These are phyloP conservation scores for Capronia americana DNA, from an alignment of 2,329 filamentous ascomycete genomes.

Conservation along the genomic window DNA sequence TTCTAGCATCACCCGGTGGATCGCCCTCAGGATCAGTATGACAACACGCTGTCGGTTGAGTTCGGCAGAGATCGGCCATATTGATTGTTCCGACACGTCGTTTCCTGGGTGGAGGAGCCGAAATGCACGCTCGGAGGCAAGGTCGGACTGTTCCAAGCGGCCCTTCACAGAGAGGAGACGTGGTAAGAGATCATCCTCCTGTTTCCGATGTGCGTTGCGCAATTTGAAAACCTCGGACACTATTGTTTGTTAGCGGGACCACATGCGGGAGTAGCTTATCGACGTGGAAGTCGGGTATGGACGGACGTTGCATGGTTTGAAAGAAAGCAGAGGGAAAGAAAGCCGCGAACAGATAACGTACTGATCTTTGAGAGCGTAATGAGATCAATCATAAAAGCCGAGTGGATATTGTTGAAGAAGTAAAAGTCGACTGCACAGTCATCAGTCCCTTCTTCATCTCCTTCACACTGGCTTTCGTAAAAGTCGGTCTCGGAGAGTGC, in stretches of 20 bases:
- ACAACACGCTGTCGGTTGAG: neutral
- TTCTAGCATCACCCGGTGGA: neutral
- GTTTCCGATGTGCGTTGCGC: neutral
- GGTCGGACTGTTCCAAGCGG: neutral
- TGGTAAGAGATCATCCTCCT: neutral
- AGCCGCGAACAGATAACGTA: neutral
- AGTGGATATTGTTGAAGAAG: neutral
- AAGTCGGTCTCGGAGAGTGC: neutral
- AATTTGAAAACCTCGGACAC: neutral
- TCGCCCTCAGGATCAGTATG: neutral
- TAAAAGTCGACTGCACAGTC: neutral
- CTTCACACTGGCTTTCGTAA: neutral
- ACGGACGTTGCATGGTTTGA: neutral
- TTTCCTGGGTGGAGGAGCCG: neutral
- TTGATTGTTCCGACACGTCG: neutral
- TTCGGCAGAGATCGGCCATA: slow-evolving; percentile 3
- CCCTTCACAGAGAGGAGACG: neutral
- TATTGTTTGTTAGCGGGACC: neutral
- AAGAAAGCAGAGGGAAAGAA: neutral
- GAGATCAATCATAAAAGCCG: neutral
- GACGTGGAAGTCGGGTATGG: neutral
- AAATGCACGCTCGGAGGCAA: neutral
- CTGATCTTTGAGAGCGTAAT: neutral
- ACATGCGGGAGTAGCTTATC: neutral
- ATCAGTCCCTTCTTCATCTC: neutral